Evolutionary conservation across 306 rosid species (phyloP).

Genomic region (Arachis stenosperma): DNA sequence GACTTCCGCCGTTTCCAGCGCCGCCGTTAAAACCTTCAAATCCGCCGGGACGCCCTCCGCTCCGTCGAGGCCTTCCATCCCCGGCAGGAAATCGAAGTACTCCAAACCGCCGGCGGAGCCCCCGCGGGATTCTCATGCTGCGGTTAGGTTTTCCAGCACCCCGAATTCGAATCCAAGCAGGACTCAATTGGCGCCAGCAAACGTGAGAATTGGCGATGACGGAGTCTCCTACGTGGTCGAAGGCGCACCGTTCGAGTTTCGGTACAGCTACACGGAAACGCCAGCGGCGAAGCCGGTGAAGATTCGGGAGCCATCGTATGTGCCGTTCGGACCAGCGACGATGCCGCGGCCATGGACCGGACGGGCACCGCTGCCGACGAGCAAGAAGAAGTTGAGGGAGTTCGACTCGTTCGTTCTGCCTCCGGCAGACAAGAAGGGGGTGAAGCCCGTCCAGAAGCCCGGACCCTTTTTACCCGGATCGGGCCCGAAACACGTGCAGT

Average conservation of each 20-base stretch:
- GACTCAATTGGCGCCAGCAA: slow-evolving; percentile 33
- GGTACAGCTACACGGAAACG: slow-evolving; percentile 87
- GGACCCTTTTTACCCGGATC: slow-evolving; percentile 60
- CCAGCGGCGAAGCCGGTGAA: slow-evolving; percentile 61
- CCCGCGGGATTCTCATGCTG: slow-evolving; percentile 35
- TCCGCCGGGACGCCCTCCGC: slow-evolving; percentile 66
- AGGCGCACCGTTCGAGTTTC: slow-evolving; percentile 78
- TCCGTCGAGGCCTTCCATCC: slow-evolving; percentile 57
- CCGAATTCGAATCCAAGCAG: slow-evolving; percentile 10
- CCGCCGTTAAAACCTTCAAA: slow-evolving; percentile 48
- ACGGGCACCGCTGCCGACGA: slow-evolving; percentile 63
- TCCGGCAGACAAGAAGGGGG: slow-evolving; percentile 62
- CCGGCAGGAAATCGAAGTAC: slow-evolving; percentile 73
- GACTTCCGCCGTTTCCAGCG: background rate
- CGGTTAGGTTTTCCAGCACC: slow-evolving; percentile 10
- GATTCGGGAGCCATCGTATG: slow-evolving; percentile 61
- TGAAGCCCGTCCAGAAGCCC: slow-evolving; percentile 61
- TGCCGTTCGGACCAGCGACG: slow-evolving; percentile 68
- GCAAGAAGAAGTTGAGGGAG: slow-evolving; percentile 64
- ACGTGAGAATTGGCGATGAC: slow-evolving; percentile 57
- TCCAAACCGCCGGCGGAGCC: slow-evolving; percentile 65
- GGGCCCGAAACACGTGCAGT: slow-evolving; percentile 50
- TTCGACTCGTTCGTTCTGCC: slow-evolving; percentile 63
- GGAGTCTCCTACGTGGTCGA: slow-evolving; percentile 46
- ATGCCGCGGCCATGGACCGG: slow-evolving; percentile 78